Evolutionary conservation across 306 rosid genomes (phyloP), one percentile per base, ranked within the genome.

Genomic region (Vicia faba): DNA sequence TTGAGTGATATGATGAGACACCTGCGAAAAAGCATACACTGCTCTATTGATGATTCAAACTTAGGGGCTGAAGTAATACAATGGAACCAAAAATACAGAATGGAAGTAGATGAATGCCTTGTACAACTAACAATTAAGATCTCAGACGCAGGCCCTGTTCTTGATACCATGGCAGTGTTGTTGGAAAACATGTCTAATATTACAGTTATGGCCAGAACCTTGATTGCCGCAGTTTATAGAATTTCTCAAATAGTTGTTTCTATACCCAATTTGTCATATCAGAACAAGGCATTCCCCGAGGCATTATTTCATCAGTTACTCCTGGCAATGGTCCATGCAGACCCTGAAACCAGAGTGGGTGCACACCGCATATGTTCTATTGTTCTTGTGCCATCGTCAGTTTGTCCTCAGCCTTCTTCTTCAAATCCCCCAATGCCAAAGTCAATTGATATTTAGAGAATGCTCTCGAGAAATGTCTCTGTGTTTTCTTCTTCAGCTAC

Each of bases 211-310:
- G 84, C 97, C 64, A 86, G 97, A 81, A 89, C 91, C 66, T 82
- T 95, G 72, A 89, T n/a, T n/a, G n/a, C n/a, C n/a, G n/a, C n/a
- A n/a, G n/a, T n/a, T n/a, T n/a, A n/a, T n/a, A n/a, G n/a, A n/a
- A n/a, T n/a, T n/a, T n/a, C n/a, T n/a, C n/a, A n/a, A n/a, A n/a
- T n/a, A n/a, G n/a, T n/a, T n/a, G n/a, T n/a, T n/a, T n/a, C n/a
- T n/a, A n/a, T n/a, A n/a, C n/a, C n/a, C n/a, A n/a, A n/a, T n/a
- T n/a, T n/a, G n/a, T n/a, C n/a, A n/a, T n/a, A n/a, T n/a, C n/a
- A n/a, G n/a, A n/a, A n/a, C n/a, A n/a, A n/a, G 97, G 95, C 96
- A 64, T 92, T 93, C 73, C 98, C 98, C 12, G 98, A 88, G 86
- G 90, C 96, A 55, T 79, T 93, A 80, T 88, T 89, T 79, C 91